Evolutionary conservation across 208 protist species (phyloP).

Genomic region (Angomonas ambiguus): DNA sequence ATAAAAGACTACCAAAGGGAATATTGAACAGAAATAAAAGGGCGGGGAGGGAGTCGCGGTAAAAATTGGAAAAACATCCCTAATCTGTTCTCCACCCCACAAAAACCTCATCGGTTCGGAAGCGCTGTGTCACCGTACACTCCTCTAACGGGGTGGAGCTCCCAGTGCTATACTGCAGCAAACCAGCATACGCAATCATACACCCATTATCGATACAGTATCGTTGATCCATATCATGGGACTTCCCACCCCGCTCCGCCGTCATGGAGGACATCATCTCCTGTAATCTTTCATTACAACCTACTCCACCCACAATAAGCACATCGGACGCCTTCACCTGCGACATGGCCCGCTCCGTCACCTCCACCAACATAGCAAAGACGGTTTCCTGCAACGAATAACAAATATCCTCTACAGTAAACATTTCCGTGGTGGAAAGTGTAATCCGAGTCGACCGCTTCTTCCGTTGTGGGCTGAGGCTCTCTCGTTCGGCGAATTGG

Average conservation of each 20-base stretch:
- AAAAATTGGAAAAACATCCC: neutral
- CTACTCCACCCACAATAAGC: slow-evolving; percentile 99
- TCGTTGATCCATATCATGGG: slow-evolving; percentile 94
- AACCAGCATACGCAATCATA: slow-evolving; percentile 99
- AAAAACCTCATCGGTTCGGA: slow-evolving; percentile 96
- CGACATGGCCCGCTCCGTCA: slow-evolving; percentile 99
- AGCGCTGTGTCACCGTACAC: slow-evolving; percentile 81
- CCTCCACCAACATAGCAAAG: slow-evolving; percentile 99
- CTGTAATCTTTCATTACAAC: slow-evolving; percentile 97
- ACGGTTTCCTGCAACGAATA: slow-evolving; percentile 98
- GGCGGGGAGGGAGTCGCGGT: neutral
- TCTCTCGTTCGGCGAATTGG: slow-evolving; percentile 47
- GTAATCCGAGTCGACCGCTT: slow-evolving; percentile 31
- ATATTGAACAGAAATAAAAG: neutral
- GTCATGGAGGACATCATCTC: slow-evolving; percentile 96
- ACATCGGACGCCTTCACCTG: slow-evolving; percentile 94
- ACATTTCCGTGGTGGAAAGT: slow-evolving; percentile 52
- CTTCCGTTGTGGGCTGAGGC: slow-evolving; percentile 15
- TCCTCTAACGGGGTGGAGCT: slow-evolving; percentile 67
- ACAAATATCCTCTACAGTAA: slow-evolving; percentile 95
- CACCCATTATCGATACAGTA: slow-evolving; percentile 99
- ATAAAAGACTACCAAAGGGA: slow-evolving; percentile 4
- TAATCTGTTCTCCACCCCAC: slow-evolving; percentile 79
- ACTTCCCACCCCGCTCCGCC: slow-evolving; percentile 77
- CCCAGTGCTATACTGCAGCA: slow-evolving; percentile 86